Conservation (phyloP, 495 filamentous ascomycete genomes). For the Neurospora discreta region DNA sequence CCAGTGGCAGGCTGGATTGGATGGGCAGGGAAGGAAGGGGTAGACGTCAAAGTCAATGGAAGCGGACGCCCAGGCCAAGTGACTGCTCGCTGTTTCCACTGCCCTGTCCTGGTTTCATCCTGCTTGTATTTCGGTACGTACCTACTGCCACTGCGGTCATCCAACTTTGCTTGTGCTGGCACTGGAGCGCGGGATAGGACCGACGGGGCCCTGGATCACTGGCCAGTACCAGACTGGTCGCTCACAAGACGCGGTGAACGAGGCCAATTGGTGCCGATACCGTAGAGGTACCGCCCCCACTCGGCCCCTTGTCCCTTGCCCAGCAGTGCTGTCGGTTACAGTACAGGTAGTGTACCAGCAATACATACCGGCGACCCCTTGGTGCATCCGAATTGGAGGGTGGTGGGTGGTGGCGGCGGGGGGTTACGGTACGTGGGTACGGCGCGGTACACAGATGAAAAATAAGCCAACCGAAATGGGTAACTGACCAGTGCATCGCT, state of each 20-base stretch:
- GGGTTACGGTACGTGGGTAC: not conserved
- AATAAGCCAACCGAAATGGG: not conserved
- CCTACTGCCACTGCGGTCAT: conserved; percentile 9
- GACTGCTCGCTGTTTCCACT: conserved; percentile 4
- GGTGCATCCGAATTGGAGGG: not conserved
- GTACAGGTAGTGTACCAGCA: not conserved
- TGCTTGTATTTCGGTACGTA: not conserved
- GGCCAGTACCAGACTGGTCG: not conserved
- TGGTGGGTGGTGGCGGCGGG: not conserved
- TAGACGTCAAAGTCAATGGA: conserved; percentile 4
- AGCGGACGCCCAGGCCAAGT: conserved; percentile 10
- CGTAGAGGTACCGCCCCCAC: not conserved
- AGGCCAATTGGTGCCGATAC: not conserved
- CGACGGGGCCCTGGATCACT: not conserved
- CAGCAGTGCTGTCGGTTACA: not conserved
- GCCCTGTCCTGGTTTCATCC: not conserved
- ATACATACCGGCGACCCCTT: not conserved
- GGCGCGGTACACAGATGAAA: not conserved
- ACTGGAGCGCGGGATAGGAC: not conserved
- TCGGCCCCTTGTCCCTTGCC: not conserved
- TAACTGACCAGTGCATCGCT: not conserved
- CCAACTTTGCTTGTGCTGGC: conserved; percentile 11
- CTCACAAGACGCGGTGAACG: not conserved
- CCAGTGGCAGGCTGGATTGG: not conserved
- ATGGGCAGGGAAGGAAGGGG: not conserved